Conservation (phyloP, 192 early-diverging fungal species). For the Podila horticola region DNA sequence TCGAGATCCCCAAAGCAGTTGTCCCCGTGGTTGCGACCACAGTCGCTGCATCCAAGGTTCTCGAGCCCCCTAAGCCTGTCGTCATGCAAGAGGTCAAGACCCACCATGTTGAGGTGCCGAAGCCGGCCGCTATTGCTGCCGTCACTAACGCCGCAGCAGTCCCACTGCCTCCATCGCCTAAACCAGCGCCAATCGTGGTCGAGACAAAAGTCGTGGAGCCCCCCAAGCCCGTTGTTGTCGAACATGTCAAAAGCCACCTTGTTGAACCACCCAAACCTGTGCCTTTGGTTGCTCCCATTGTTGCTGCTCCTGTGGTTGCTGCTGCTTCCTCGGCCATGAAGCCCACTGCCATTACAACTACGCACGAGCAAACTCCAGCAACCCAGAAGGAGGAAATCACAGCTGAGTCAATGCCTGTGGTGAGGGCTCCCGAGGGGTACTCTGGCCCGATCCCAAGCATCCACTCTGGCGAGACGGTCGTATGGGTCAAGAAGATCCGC, state of each 20-base stretch:
- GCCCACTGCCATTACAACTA: too few relatives aligned
- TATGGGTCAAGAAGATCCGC: conserved; percentile 31
- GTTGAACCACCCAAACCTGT: not conserved
- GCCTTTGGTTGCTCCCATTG: too few relatives aligned
- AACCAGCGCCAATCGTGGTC: conserved; percentile 1
- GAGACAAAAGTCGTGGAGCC: not conserved
- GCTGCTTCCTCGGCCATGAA: too few relatives aligned
- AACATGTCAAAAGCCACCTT: not conserved
- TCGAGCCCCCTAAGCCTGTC: not conserved
- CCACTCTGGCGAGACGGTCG: conserved; percentile 4
- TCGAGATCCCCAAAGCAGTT: not conserved
- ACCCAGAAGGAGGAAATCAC: not conserved
- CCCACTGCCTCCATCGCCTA: not conserved
- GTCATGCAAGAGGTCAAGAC: not conserved
- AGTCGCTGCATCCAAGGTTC: not conserved
- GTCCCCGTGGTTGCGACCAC: not conserved
- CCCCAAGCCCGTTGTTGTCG: not conserved
- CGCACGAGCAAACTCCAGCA: not conserved
- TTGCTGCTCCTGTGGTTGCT: not conserved
- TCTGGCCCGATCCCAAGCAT: not conserved
- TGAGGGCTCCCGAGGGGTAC: conserved; percentile 3
- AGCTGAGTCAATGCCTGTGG: not conserved
- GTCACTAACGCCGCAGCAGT: not conserved
- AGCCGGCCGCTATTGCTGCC: not conserved
- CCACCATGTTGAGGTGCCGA: not conserved